Evolutionary conservation across 2,329 filamentous ascomycete genomes (phyloP), one percentile per base, ranked within the genome.

Genomic region (Alternaria postmessia): DNA sequence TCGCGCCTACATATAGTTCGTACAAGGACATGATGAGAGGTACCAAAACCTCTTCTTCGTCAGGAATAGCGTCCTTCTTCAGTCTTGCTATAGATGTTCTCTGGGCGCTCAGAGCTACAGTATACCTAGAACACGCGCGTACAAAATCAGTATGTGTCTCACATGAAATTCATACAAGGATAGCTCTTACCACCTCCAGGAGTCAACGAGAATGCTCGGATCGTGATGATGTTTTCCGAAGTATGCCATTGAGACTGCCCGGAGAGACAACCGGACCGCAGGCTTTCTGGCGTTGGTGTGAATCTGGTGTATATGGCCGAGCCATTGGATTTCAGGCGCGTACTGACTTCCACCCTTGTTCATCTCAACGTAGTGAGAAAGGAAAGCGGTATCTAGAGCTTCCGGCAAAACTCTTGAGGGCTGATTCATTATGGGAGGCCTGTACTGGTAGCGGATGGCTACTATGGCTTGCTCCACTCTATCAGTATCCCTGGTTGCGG

Each of bases 211-310:
- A 22, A 77, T 71, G 12, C 69, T 62, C 1, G 69, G 59, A 41
- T 77, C 69, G n/a, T 67, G 46, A 44, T 75, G 71, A 4, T 71
- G 42, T n/a, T 70, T 72, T 5, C 71, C 73, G 32, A 70, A 77
- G 28, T 71, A 77, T 1, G 73, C 74, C 75, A 77, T 75, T 11
- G 73, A 72, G 1, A 73, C 63, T 44, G 75, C 73, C 7, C 75
- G 73, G 16, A 77, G 69, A 1, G 74, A 74, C 7, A 75, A 43
- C n/a, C 61, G 65, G 11, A 77, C 54, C 2, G 71, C 71, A 18
- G 71, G 68, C 48, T 70, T 72, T 11, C 32, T 57, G 4, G 68
- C 61, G 7, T 61, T 70, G 14, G 57, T 58, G 18, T 66, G 64
- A 41, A 74, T 48, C 7, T 57, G 48, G 8, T 70, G 72, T 3